Percentiles rank a stretch among this genome's conserved stretches.
phyloP scores from a whole-genome alignment of 495 filamentous ascomycete genomes.

The Hypoxylon fuscum region DNA sequence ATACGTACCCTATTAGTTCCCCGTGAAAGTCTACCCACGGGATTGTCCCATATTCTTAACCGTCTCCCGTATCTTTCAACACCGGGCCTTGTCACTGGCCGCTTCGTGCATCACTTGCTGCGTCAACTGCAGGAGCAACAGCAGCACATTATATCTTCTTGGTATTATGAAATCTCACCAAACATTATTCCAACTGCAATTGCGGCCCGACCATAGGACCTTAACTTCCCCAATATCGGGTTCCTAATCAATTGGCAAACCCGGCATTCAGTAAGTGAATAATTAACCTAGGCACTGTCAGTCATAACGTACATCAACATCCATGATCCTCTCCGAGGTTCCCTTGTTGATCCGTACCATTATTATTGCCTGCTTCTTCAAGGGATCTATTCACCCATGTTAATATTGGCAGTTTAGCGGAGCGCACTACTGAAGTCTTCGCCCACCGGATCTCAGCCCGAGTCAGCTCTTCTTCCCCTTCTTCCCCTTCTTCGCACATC shows the following conservation, averaged over 20 bases:
- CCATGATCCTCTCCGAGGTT: slow-evolving; percentile 19
- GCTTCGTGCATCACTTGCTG: slow-evolving; percentile 27
- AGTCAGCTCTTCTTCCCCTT: slow-evolving; percentile 22
- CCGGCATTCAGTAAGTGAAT: slow-evolving; percentile 20
- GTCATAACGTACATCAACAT: slow-evolving; percentile 28
- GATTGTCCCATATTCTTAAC: slow-evolving; percentile 1
- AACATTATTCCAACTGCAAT: slow-evolving; percentile 17
- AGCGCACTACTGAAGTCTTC: slow-evolving; percentile 24
- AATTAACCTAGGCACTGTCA: slow-evolving; percentile 22
- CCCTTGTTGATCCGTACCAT: slow-evolving; percentile 29
- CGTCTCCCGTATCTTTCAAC: slow-evolving; percentile 7
- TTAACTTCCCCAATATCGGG: neutral
- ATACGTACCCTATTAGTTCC: slow-evolving; percentile 8
- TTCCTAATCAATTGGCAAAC: slow-evolving; percentile 10
- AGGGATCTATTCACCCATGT: slow-evolving; percentile 29
- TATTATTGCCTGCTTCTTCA: slow-evolving; percentile 20
- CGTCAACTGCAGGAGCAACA: slow-evolving; percentile 14
- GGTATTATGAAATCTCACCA: slow-evolving; percentile 19
- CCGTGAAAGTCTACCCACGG: neutral
- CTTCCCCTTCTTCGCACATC: slow-evolving; percentile 9
- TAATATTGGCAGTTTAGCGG: slow-evolving; percentile 41
- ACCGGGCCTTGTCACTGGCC: slow-evolving; percentile 26
- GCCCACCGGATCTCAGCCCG: slow-evolving; percentile 30
- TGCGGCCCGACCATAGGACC: slow-evolving; percentile 33
- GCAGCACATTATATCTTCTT: slow-evolving; percentile 15